Conservation (phyloP, 306 rosid genomes). For the Vigna hirtella region DNA sequence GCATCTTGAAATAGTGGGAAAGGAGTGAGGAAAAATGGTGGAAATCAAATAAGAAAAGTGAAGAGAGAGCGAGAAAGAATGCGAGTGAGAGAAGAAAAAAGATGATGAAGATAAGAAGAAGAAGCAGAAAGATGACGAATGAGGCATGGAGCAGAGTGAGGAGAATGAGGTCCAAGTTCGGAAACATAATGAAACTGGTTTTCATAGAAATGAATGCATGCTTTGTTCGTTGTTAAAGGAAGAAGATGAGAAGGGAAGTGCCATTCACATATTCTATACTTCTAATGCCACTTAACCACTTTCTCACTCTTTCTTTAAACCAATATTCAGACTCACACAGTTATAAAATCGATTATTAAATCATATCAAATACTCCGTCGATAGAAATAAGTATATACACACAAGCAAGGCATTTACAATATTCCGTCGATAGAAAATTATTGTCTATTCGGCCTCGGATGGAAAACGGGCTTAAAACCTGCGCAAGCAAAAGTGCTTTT, state of each 20-base stretch:
- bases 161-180: slow-evolving; percentile 54
- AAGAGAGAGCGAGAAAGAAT: slow-evolving; percentile 39
- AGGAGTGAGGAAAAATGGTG: slow-evolving; percentile 6
- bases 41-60: slow-evolving; percentile 42
- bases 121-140: slow-evolving; percentile 41
- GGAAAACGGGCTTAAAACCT: slow-evolving; percentile 20
- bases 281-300: slow-evolving; percentile 43
- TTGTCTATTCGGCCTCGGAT: neutral
- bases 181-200: slow-evolving; percentile 45
- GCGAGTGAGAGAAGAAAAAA: slow-evolving; percentile 36
- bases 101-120: slow-evolving; percentile 34
- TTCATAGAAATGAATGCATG: slow-evolving; percentile 31
- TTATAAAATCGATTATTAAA: no score
- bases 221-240: slow-evolving; percentile 44
- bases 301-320: slow-evolving; percentile 22
- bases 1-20: slow-evolving; percentile 34
- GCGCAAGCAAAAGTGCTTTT: slow-evolving; percentile 12
- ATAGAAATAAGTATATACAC: neutral
- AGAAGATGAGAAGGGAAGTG: slow-evolving; percentile 37
- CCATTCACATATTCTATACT: slow-evolving; percentile 45
- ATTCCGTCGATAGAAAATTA: neutral
- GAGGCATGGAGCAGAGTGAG: slow-evolving; percentile 54
- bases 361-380: no score
- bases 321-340: neutral
- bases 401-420: slow-evolving; percentile 42